These are phyloP conservation scores for Alternaria triticimaculans DNA, from an alignment of 2,329 filamentous ascomycete genomes.

Conservation along the genomic window DNA sequence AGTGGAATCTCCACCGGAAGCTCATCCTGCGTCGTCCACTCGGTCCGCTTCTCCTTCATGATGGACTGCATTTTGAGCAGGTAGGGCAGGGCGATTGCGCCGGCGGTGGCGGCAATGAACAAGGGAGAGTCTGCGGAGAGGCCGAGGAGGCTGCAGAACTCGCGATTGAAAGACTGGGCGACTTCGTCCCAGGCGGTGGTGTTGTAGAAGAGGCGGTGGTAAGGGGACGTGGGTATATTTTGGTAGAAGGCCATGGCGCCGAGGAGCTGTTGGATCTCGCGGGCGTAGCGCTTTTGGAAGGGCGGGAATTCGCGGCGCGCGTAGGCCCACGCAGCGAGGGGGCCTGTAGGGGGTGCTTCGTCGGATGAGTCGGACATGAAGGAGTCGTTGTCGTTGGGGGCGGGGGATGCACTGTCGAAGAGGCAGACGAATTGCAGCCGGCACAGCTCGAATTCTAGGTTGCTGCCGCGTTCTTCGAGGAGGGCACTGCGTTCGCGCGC, in stretches of 20 bases:
- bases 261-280: conserved; percentile 81
- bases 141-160: conserved; percentile 91
- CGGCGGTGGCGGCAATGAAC: conserved; percentile 90
- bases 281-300: conserved; percentile 76
- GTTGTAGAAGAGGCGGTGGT: conserved; percentile 77
- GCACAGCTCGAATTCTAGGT: conserved; percentile 92
- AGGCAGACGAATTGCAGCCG: conserved; percentile 90
- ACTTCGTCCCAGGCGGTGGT: conserved; percentile 81
- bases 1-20: conserved; percentile 78
- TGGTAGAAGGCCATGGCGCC: conserved; percentile 80
- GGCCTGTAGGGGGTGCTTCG: conserved; percentile 51
- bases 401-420: conserved; percentile 56
- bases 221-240: conserved; percentile 79
- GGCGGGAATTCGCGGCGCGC: conserved; percentile 74
- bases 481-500: conserved; percentile 72
- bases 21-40: conserved; percentile 93
- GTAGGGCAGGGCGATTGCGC: conserved; percentile 87
- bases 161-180: conserved; percentile 83
- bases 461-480: conserved; percentile 83
- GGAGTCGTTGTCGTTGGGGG: conserved; percentile 60
- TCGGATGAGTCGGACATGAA: conserved; percentile 23
- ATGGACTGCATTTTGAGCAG: conserved; percentile 87
- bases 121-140: conserved; percentile 91
- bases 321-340: conserved; percentile 73
- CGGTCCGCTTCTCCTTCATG: conserved; percentile 86